phyloP scores from a whole-genome alignment of 805 yeast genomes.

The Scheffersomyces coipomensis region DNA sequence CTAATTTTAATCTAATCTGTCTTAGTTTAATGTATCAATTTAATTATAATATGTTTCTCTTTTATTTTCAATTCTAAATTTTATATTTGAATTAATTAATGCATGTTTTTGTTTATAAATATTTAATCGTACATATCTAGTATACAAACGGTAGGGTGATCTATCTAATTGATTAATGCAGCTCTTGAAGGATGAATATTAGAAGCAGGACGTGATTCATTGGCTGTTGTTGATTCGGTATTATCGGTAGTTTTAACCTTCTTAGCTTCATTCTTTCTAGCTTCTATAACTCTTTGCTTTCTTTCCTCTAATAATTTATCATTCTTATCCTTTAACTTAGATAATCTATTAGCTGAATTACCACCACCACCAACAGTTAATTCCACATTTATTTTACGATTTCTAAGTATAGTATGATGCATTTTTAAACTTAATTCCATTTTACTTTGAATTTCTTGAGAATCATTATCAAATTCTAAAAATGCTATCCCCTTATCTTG shows the following conservation, averaged over 20 bases:
- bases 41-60: too few relatives aligned
- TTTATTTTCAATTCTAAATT: too few relatives aligned
- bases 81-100: too few relatives aligned
- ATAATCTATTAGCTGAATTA: conserved; percentile 62
- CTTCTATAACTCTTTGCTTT: conserved; percentile 47
- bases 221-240: conserved; percentile 4
- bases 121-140: too few relatives aligned
- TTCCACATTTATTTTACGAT: conserved; percentile 89
- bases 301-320: conserved; percentile 72
- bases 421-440: conserved; percentile 83
- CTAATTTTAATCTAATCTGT: too few relatives aligned
- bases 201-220: conserved; percentile 10
- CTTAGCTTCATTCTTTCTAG: conserved; percentile 25
- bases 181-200: conserved; percentile 71
- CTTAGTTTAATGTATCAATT: too few relatives aligned
- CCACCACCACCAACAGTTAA: conserved; percentile 99
- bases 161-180: conserved; percentile 46
- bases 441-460: conserved; percentile 65
- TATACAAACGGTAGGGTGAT: too few relatives aligned
- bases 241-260: conserved; percentile 11
- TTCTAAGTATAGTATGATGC: conserved; percentile 71
- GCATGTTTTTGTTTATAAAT: not conserved
- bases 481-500: conserved; percentile 89
- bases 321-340: conserved; percentile 78
- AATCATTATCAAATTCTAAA: conserved; percentile 67